A percentile compares a stretch with the other conserved stretches of the same genome.
phyloP scores from a whole-genome alignment of 139 green algal genomes.

The Ostreobium quekettii region DNA sequence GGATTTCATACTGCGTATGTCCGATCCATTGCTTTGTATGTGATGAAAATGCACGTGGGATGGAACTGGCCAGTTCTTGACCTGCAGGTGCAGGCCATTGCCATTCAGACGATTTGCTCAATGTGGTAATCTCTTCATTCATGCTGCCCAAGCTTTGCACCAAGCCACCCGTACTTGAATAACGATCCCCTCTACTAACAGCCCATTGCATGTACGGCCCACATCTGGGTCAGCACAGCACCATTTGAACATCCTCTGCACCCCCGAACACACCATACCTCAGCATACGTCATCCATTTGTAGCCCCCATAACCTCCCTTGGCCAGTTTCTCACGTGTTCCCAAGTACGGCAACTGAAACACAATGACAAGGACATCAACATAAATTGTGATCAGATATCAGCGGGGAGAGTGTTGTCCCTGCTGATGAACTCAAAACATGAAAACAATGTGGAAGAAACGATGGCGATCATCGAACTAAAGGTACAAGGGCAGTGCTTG shows the following conservation, averaged over 20 bases:
- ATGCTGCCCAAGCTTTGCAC: background rate
- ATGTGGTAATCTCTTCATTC: background rate
- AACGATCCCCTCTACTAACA: background rate
- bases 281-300: constrained; percentile 56
- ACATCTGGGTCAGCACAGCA: background rate
- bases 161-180: background rate
- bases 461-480: background rate
- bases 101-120: background rate
- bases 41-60: too few relatives aligned
- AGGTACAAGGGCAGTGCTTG: background rate
- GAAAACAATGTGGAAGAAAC: too few relatives aligned
- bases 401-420: too few relatives aligned
- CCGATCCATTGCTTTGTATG: too few relatives aligned
- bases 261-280: constrained; percentile 24
- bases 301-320: constrained; percentile 50
- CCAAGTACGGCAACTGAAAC: constrained; percentile 51
- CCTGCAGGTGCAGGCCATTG: too few relatives aligned
- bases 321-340: constrained; percentile 39
- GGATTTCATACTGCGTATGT: too few relatives aligned
- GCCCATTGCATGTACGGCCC: background rate
- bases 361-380: too few relatives aligned
- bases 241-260: background rate
- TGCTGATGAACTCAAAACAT: too few relatives aligned
- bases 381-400: too few relatives aligned
- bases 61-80: too few relatives aligned